Conservation (phyloP, 176 grass and related monocot species). For the Phoenix roebelenii region DNA sequence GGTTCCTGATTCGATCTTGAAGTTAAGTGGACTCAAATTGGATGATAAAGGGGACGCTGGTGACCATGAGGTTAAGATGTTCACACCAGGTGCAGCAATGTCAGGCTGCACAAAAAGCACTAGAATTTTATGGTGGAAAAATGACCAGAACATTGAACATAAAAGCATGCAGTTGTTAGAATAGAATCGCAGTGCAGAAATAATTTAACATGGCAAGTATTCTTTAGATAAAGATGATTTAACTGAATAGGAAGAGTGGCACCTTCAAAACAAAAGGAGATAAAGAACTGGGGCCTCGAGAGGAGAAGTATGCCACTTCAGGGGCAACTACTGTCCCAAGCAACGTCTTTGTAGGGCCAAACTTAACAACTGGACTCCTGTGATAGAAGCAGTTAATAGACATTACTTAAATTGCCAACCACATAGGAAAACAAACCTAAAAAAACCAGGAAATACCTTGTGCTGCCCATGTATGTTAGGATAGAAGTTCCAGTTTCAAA, state of each 20-base stretch:
- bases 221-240: no score
- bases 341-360: constrained; percentile 57
- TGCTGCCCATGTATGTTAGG: constrained; percentile 55
- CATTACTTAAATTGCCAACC: background rate
- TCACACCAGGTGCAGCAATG: constrained; percentile 83
- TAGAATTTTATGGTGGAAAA: no score
- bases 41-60: constrained; percentile 53
- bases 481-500: constrained; percentile 75
- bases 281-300: constrained; percentile 78
- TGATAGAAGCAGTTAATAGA: constrained; percentile 3
- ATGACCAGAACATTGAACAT: no score
- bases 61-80: constrained; percentile 91
- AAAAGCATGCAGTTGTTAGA: no score
- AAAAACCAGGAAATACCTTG: constrained; percentile 30
- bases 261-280: constrained; percentile 84
- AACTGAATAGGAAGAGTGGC: background rate
- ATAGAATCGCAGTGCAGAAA: no score
- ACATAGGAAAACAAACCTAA: background rate
- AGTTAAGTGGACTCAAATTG: constrained; percentile 38
- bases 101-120: constrained; percentile 52
- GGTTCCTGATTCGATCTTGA: constrained; percentile 90
- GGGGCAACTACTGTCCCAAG: constrained; percentile 69
- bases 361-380: constrained; percentile 59
- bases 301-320: constrained; percentile 93
- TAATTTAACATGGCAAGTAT: no score